These are phyloP conservation scores for Clarkia xantiana DNA, from an alignment of 345 rosid species.

Conservation along the genomic window DNA sequence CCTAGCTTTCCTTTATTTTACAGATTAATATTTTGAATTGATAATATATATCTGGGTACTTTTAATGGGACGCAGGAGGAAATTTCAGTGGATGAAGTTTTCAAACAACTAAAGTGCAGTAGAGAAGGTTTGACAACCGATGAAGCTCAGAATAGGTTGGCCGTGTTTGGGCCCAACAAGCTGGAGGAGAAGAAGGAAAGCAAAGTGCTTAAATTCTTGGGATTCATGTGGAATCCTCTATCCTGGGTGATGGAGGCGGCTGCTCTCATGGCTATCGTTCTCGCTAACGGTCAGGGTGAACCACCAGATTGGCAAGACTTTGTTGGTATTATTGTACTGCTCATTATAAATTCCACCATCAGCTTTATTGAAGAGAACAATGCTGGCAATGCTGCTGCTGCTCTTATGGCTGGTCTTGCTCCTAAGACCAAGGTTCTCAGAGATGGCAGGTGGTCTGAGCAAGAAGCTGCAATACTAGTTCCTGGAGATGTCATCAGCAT, in stretches of 20 bases:
- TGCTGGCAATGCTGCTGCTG: conserved; percentile 85
- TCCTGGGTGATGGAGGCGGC: conserved; percentile 93
- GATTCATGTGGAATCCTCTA: conserved; percentile 92
- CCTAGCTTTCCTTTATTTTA: too few relatives aligned
- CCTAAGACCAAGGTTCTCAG: conserved; percentile 66
- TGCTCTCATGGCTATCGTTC: conserved; percentile 72
- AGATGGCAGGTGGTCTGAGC: conserved; percentile 71
- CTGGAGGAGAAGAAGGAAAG: conserved; percentile 83
- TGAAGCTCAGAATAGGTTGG: conserved; percentile 67
- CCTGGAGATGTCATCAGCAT: conserved; percentile 74
- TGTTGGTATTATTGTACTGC: conserved; percentile 52
- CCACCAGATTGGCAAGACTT: conserved; percentile 93
- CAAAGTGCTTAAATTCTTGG: conserved; percentile 59
- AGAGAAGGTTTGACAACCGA: conserved; percentile 54
- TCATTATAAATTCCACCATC: conserved; percentile 64
- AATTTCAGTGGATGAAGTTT: conserved; percentile 79
- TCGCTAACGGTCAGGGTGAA: conserved; percentile 81
- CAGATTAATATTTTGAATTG: too few relatives aligned
- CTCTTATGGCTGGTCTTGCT: conserved; percentile 59
- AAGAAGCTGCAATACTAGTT: conserved; percentile 61
- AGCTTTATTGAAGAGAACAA: conserved; percentile 76
- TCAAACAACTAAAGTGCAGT: conserved; percentile 65
- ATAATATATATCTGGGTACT: too few relatives aligned
- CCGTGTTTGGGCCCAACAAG: conserved; percentile 79
- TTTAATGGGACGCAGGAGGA: conserved; percentile 34